Evolutionary conservation across 805 yeast species (phyloP).

Genomic region (Saccharomycopsis lassenensis): DNA sequence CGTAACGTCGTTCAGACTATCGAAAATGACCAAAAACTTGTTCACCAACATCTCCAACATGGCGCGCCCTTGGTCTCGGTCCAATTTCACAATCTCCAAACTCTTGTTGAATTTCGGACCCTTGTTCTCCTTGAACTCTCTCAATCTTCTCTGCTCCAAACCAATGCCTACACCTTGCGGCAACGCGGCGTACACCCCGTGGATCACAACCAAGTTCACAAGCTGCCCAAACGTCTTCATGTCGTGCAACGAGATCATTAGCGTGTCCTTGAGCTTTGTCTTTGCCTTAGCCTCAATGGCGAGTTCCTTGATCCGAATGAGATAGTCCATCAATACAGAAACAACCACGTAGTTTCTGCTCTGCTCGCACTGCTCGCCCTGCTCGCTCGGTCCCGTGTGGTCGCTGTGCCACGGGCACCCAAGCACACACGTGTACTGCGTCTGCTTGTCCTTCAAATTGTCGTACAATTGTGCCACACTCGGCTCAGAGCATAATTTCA

Average conservation of each 20-base stretch:
- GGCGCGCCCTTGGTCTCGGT: not conserved
- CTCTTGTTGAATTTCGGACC: too few relatives aligned
- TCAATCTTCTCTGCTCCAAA: constrained; percentile 44
- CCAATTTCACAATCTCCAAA: not conserved
- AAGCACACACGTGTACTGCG: too few relatives aligned
- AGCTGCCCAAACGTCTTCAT: constrained; percentile 62
- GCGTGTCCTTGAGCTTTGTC: constrained; percentile 26
- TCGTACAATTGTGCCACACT: too few relatives aligned
- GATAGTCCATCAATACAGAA: constrained; percentile 26
- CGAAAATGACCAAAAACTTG: constrained; percentile 21
- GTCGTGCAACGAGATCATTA: constrained; percentile 75
- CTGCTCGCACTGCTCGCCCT: too few relatives aligned
- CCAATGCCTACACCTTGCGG: constrained; percentile 53
- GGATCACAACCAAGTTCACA: constrained; percentile 51
- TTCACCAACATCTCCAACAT: constrained; percentile 18
- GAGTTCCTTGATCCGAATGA: constrained; percentile 30
- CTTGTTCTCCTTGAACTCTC: constrained; percentile 31
- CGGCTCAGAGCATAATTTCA: too few relatives aligned
- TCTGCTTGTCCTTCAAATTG: too few relatives aligned
- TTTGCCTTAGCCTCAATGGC: constrained; percentile 24
- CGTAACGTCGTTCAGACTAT: constrained; percentile 35
- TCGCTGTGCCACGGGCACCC: too few relatives aligned
- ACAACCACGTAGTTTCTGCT: constrained; percentile 26
- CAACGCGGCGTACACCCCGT: constrained; percentile 60
- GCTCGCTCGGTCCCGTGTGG: too few relatives aligned